Evolutionary conservation across 805 yeast species (phyloP).

Genomic region (Pichia cephalocereana): DNA sequence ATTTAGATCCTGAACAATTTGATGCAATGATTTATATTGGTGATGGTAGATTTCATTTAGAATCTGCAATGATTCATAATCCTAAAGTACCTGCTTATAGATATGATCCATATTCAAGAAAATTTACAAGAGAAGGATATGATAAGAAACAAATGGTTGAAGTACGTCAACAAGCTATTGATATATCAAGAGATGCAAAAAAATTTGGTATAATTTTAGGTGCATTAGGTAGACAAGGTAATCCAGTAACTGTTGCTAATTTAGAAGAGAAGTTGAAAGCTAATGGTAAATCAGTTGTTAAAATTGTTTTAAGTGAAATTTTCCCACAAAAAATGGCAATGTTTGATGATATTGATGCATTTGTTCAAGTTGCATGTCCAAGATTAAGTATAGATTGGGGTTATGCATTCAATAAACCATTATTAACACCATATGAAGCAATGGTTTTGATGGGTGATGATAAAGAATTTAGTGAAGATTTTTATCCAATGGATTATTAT

Average conservation of each 20-base stretch:
- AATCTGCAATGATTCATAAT: slow-evolving; percentile 94
- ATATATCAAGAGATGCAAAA: slow-evolving; percentile 46
- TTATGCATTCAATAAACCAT: slow-evolving; percentile 86
- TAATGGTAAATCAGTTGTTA: slow-evolving; percentile 60
- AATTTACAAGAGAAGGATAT: slow-evolving; percentile 81
- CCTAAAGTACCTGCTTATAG: slow-evolving; percentile 87
- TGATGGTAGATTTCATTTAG: slow-evolving; percentile 93
- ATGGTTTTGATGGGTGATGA: slow-evolving; percentile 81
- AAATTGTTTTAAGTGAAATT: slow-evolving; percentile 82
- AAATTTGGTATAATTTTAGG: slow-evolving; percentile 84
- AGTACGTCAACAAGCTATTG: slow-evolving; percentile 68
- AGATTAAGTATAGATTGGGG: slow-evolving; percentile 98
- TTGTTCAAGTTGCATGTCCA: slow-evolving; percentile 97
- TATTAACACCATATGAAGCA: slow-evolving; percentile 92
- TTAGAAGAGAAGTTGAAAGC: slow-evolving; percentile 45
- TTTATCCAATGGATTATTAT: slow-evolving; percentile 95
- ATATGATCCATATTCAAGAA: slow-evolving; percentile 91
- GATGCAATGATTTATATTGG: slow-evolving; percentile 88
- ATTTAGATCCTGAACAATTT: slow-evolving; percentile 52
- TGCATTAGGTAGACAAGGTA: slow-evolving; percentile 94
- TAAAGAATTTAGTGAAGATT: slow-evolving; percentile 48
- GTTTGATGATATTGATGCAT: slow-evolving; percentile 90
- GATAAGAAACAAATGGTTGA: slow-evolving; percentile 76
- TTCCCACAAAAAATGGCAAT: slow-evolving; percentile 87
- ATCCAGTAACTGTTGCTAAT: slow-evolving; percentile 60